phyloP scores from a whole-genome alignment of 2,329 filamentous ascomycete genomes.

The Biscogniauxia marginata region DNA sequence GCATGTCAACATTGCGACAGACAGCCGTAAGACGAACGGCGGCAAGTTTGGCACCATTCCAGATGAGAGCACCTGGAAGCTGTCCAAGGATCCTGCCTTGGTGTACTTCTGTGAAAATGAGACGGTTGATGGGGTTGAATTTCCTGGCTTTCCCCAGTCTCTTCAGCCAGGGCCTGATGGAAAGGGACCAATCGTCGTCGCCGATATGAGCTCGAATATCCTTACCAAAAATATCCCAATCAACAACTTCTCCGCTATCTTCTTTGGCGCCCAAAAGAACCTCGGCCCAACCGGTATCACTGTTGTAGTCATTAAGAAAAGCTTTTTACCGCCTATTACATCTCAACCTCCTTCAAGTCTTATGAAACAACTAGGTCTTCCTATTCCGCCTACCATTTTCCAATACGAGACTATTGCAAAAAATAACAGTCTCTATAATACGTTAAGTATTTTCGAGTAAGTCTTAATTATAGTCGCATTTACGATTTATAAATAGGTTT shows the following conservation, averaged over 20 bases:
- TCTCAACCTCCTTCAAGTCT: conserved; percentile 66
- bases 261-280: conserved; percentile 95
- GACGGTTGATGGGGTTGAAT: conserved; percentile 92
- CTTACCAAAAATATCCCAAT: conserved; percentile 77
- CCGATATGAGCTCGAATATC: conserved; percentile 95
- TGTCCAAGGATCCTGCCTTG: conserved; percentile 65
- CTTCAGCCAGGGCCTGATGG: conserved; percentile 59
- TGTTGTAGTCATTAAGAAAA: conserved; percentile 81
- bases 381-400: conserved; percentile 75
- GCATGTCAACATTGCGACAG: conserved; percentile 75
- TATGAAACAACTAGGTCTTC: conserved; percentile 70
- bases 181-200: conserved; percentile 73
- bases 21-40: conserved; percentile 62
- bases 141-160: conserved; percentile 65
- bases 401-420: conserved; percentile 84
- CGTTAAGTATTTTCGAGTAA: conserved; percentile 84
- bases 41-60: conserved; percentile 87
- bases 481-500: not conserved
- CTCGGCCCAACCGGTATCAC: conserved; percentile 83
- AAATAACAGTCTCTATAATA: conserved; percentile 96
- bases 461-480: conserved; percentile 18
- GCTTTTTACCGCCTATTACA: conserved; percentile 66
- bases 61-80: conserved; percentile 69
- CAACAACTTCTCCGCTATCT: conserved; percentile 77
- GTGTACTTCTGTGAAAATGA: conserved; percentile 94